Evolutionary conservation across 2,329 filamentous ascomycete species (phyloP), one percentile per base, ranked within the genome.

Genomic region (Pestalotiopsis sp.): DNA sequence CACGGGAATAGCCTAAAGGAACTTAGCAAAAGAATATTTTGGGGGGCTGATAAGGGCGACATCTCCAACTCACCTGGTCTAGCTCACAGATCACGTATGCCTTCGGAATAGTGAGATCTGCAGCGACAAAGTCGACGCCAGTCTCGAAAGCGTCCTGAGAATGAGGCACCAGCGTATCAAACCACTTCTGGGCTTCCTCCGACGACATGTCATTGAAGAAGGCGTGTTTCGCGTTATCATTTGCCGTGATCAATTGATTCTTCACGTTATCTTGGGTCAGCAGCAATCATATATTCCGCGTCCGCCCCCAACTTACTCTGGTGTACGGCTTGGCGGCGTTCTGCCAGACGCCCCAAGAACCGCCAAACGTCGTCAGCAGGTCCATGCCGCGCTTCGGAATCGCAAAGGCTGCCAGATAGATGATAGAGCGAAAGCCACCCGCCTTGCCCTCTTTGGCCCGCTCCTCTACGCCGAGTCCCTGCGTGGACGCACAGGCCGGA

Each of bases 81-180:
- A 66, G 61, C 58, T 71, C 72, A 39, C 64, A 70, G 4, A 73
- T 38, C 4, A 73, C 58, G 31, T 69, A 73, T 25, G 61, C 59
- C 27, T 65, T 71, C 6, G 71, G 71, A 20, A 73, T 68, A 45
- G 65, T 70, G 20, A 72, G 63, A 45, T 73, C 70, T 14, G 71
- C 58, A 2, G 68, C 66, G 36, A 68, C 64, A 49, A 69, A 73
- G 12, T 69, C 63, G n/a, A 67, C 66, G 20, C 68, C 67, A 4
- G 60, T 69, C 66, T 73, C 71, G 63, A 73, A 64, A 4, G 72
- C 68, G 39, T 72, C 71, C 62, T 73, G 71, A 1, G 72, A 72
- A 23, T 70, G 68, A 6, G 71, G 64, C 2, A 69, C 49, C 5
- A 72, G 64, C 1, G 64, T 57, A 14, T 70, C 36, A 61, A 68